These are phyloP conservation scores for Kodamaea plutei DNA, from an alignment of 1,139 yeast genomes.

Conservation along the genomic window DNA sequence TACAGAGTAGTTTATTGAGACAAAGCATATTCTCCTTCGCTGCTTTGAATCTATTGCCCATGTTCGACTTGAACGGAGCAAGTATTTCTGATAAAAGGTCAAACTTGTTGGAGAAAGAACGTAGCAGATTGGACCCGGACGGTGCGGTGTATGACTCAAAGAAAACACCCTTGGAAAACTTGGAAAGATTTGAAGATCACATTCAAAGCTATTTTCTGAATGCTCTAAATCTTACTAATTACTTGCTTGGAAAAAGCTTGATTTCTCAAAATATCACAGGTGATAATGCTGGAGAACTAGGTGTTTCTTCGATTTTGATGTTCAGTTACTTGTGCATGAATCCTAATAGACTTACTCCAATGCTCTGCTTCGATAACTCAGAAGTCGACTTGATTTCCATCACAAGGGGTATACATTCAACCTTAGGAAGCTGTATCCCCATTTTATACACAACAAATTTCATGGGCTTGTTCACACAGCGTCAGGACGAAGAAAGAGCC, in stretches of 20 bases:
- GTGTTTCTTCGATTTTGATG: slow-evolving; percentile 21
- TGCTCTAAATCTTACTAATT: slow-evolving; percentile 10
- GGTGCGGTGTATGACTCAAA: slow-evolving; percentile 2
- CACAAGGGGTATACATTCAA: slow-evolving; percentile 16
- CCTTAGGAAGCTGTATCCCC: slow-evolving; percentile 6
- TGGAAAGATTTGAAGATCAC: slow-evolving; percentile 7
- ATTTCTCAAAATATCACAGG: slow-evolving; percentile 4
- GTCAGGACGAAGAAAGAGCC: slow-evolving; percentile 1
- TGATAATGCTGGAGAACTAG: slow-evolving; percentile 19
- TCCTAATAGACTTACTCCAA: slow-evolving; percentile 27
- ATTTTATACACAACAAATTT: slow-evolving; percentile 6
- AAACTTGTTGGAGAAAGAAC: background rate
- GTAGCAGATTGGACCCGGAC: background rate
- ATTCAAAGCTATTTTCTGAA: slow-evolving; percentile 24
- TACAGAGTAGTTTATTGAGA: slow-evolving; percentile 20
- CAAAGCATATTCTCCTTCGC: slow-evolving; percentile 22
- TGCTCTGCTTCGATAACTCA: slow-evolving; percentile 20
- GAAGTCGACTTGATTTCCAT: slow-evolving; percentile 21
- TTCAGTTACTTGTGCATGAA: slow-evolving; percentile 29
- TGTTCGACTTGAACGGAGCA: slow-evolving; percentile 12
- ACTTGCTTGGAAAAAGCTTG: background rate
- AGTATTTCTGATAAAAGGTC: slow-evolving; percentile 4
- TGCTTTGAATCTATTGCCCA: slow-evolving; percentile 19
- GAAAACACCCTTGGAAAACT: slow-evolving; percentile 5
- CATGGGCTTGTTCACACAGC: slow-evolving; percentile 8